Percentiles rank a stretch among this genome's conserved stretches.
Conservation (phyloP, 257 asterid species). For the Salvia hispanica region DNA sequence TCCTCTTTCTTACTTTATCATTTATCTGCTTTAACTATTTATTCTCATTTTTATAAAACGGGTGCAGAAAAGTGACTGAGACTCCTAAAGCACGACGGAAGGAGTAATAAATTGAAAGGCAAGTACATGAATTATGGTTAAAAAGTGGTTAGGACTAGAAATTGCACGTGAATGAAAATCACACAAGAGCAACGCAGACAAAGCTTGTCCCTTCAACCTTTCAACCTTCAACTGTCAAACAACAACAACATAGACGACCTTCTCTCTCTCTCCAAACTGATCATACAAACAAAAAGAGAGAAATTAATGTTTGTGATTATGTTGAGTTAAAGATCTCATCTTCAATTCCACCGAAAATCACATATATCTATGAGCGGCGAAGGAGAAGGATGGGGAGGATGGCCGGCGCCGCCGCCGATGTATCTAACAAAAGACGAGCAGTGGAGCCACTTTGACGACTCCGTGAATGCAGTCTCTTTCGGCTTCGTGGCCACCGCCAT, state of each 20-base stretch:
- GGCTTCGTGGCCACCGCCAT: constrained; percentile 96
- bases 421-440: constrained; percentile 61
- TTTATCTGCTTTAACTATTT: no score
- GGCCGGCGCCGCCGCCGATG: constrained; percentile 67
- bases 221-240: constrained; percentile 37
- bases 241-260: constrained; percentile 18
- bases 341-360: no score
- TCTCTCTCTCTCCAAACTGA: constrained; percentile 34
- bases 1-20: no score
- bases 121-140: not conserved
- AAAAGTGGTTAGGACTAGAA: not conserved
- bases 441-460: constrained; percentile 88
- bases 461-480: constrained; percentile 82
- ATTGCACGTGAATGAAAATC: constrained; percentile 1
- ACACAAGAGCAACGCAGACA: not conserved
- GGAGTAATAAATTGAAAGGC: not conserved
- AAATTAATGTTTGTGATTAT: not conserved
- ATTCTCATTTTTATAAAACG: no score
- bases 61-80: no score
- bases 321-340: not conserved
- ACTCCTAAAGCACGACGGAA: no score
- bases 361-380: constrained; percentile 53
- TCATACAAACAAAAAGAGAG: constrained; percentile 7
- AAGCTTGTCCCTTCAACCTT: constrained; percentile 35
- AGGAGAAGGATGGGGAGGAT: constrained; percentile 62